Conservation (phyloP, 306 rosid genomes). For the Ormosia semicastrata region DNA sequence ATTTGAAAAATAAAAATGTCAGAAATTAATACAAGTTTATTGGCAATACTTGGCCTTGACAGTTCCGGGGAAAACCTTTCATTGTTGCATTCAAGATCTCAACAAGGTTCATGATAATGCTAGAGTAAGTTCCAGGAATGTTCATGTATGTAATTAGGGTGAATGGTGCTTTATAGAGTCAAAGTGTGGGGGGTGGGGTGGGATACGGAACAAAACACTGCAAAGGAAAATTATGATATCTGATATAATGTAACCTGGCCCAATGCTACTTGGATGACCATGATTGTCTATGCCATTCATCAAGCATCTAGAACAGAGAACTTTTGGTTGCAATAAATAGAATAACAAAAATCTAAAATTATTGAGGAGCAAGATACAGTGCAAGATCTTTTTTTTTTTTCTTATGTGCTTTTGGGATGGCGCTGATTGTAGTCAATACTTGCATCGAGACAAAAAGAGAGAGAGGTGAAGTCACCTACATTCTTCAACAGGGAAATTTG, state of each 20-base stretch:
- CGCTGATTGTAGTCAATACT: constrained; percentile 15
- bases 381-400: not conserved
- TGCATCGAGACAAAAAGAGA: constrained; percentile 29
- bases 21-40: not conserved
- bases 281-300: constrained; percentile 22
- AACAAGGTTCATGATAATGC: not conserved
- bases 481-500: constrained; percentile 13
- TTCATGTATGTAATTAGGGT: not conserved
- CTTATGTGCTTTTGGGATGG: not conserved
- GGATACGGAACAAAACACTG: constrained; percentile 13
- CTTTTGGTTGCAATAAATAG: not conserved
- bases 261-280: constrained; percentile 16
- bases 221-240: constrained; percentile 17
- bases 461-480: constrained; percentile 27
- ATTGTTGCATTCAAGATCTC: not conserved
- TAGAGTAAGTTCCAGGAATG: constrained; percentile 19
- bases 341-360: constrained; percentile 23
- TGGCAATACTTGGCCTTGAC: not conserved
- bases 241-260: constrained; percentile 20
- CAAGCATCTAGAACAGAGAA: constrained; percentile 15
- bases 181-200: constrained; percentile 20
- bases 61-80: not conserved
- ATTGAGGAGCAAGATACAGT: constrained; percentile 4
- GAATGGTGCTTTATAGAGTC: constrained; percentile 20
- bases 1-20: not conserved